A percentile compares a stretch with the other conserved stretches of the same genome.
Conservation (phyloP, 345 rosid genomes). For the Raphanus sativus region DNA sequence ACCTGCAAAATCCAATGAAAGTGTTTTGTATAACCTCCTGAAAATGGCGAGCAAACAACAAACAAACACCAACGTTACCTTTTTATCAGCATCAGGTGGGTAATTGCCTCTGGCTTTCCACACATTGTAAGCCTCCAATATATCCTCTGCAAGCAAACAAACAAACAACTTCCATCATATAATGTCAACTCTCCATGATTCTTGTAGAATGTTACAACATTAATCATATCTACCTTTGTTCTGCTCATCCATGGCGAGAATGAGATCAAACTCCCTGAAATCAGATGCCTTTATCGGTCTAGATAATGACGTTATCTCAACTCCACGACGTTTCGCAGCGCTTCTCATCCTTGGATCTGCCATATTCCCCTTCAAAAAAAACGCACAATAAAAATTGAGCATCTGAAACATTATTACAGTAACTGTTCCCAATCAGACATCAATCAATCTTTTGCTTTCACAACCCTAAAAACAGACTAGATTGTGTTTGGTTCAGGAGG, state of each 20-base stretch:
- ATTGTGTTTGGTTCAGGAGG: not conserved
- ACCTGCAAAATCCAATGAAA: conserved; percentile 52
- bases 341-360: conserved; percentile 94
- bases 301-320: conserved; percentile 86
- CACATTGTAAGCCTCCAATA: conserved; percentile 63
- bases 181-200: not conserved
- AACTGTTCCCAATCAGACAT: not conserved
- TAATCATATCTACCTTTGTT: conserved; percentile 52
- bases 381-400: not conserved
- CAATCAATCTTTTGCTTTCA: not conserved
- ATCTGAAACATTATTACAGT: not conserved
- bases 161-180: not conserved
- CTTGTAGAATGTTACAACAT: not conserved
- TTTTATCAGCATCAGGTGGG: conserved; percentile 74
- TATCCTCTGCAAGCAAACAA: conserved; percentile 54
- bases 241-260: conserved; percentile 88
- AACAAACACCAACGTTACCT: conserved; percentile 36
- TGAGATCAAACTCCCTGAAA: conserved; percentile 79
- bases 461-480: not conserved
- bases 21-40: not conserved
- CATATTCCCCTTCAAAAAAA: conserved; percentile 60
- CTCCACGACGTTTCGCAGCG: conserved; percentile 74
- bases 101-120: conserved; percentile 70
- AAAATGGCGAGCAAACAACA: not conserved
- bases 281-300: conserved; percentile 88